These are phyloP conservation scores for Asterella californica DNA, from an alignment of 225 moss, liverwort and hornwort species.

Conservation along the genomic window DNA sequence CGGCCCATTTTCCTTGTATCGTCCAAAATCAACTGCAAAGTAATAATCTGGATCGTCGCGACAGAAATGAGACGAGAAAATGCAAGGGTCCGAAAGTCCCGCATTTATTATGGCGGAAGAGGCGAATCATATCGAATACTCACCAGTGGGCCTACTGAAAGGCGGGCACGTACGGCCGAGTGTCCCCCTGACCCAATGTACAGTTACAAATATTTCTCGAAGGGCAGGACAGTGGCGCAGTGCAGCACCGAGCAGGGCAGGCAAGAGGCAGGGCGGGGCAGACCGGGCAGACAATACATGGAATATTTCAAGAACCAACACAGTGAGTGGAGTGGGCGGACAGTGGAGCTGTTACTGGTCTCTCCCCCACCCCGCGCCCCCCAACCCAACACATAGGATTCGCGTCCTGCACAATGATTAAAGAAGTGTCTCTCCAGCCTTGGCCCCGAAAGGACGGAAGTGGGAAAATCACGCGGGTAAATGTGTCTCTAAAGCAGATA, in stretches of 20 bases:
- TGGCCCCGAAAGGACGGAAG: not conserved
- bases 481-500: not conserved
- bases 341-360: not conserved
- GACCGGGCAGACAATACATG: not conserved
- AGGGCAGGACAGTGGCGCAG: not conserved
- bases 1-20: conserved; percentile 1
- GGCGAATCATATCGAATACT: conserved; percentile 4
- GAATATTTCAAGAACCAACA: conserved; percentile 1
- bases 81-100: not conserved
- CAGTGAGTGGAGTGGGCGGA: not conserved
- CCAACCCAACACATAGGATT: not conserved
- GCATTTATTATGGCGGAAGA: conserved; percentile 7
- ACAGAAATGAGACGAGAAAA: not conserved
- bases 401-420: not conserved
- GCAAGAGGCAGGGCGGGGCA: not conserved
- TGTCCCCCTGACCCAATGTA: not conserved
- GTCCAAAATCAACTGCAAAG: not conserved
- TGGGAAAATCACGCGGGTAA: not conserved
- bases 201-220: not conserved
- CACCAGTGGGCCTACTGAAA: conserved; percentile 8
- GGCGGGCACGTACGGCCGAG: not conserved
- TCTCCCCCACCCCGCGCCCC: not conserved
- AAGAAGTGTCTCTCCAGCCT: not conserved
- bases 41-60: not conserved
- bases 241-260: not conserved